phyloP scores from a whole-genome alignment of 805 yeast species.

The Wickerhamomyces kurtzmanii region DNA sequence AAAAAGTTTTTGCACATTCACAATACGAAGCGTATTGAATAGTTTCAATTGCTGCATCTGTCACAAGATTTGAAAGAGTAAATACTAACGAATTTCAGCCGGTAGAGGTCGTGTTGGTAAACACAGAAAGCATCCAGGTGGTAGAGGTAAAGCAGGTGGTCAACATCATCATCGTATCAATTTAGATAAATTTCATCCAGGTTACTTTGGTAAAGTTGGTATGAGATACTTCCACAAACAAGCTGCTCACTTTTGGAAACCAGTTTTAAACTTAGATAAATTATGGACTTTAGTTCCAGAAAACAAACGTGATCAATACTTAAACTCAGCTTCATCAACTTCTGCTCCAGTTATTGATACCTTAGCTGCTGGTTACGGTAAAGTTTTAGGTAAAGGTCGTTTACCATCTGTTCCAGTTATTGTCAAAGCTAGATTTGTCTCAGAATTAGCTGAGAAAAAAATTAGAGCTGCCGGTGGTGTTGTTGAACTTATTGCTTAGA shows the following conservation, averaged over 20 bases:
- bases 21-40: too few relatives aligned
- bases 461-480: constrained; percentile 99
- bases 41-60: too few relatives aligned
- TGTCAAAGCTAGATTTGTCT: constrained; percentile 98
- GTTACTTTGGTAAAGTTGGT: constrained; percentile 99
- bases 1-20: too few relatives aligned
- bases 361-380: constrained; percentile 99
- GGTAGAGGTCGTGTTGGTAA: constrained; percentile 99
- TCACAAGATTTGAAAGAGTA: background rate
- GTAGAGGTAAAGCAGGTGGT: constrained; percentile 99
- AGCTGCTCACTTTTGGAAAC: constrained; percentile 92
- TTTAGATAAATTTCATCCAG: constrained; percentile 99
- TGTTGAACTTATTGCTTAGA: constrained; percentile 96
- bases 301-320: constrained; percentile 90
- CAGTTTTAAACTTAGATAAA: constrained; percentile 95
- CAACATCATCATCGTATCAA: constrained; percentile 99
- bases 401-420: constrained; percentile 97
- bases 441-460: constrained; percentile 99
- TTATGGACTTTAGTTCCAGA: constrained; percentile 95
- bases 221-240: constrained; percentile 99
- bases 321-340: constrained; percentile 71
- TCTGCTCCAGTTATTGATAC: constrained; percentile 99
- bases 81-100: constrained; percentile 46
- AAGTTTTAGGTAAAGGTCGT: constrained; percentile 99
- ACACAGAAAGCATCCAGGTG: constrained; percentile 99